Base-by-base conservation (phyloP, 768 basidiomycete genomes). In the Mycena haematopus region DNA sequence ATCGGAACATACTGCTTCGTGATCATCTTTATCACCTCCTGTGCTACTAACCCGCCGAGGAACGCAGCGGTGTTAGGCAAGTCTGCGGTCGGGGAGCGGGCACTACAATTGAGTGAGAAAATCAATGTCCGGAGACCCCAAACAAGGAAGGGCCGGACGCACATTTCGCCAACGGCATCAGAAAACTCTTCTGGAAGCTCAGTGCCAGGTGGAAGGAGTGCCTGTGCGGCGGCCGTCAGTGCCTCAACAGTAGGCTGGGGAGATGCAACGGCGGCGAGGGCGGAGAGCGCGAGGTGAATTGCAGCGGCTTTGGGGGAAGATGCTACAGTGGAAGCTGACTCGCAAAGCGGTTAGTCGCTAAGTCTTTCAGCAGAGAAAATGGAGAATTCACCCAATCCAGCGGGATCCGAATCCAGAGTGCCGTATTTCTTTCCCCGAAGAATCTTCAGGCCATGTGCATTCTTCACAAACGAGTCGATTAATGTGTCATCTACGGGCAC, bases 11-110 rank as follows among this genome's bases (percentile, higher is more conserved):
- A 99, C 75, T 99, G 97, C 70, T 87, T 88, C 60, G 96, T 99
- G 70, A 96, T 90, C 77, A 99, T 83, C 83, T 99, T 99, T 82
- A 99, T 99, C 7, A 89, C 88, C 73, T 99, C 97, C 69, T 99
- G 97, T 25, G 96, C 95, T 21, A 98, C 90, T 36, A 99, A 75
- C 2, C 97, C 97, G 1, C 97, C 97, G 0, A 98, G 79, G 70
- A 99, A 87, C 2, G 96, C 96, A 0, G 96, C 93, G 2, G 89
- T 95, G 67, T 95, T 99, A 7, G 96, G 96, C 3, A 99, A 77
- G 69, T 96, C 94, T 3, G 93, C 89, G 0, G 84, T 88, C 2
- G 91, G 92, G 9, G 93, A 82, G 2, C 95, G 90, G 13, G 81
- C 87, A 58, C 94, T 95, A 49, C 19, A 13, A 58, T 74, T n/a